Base-by-base conservation (phyloP, 192 early-diverging fungal species). In the Entomortierella lignicola region DNA sequence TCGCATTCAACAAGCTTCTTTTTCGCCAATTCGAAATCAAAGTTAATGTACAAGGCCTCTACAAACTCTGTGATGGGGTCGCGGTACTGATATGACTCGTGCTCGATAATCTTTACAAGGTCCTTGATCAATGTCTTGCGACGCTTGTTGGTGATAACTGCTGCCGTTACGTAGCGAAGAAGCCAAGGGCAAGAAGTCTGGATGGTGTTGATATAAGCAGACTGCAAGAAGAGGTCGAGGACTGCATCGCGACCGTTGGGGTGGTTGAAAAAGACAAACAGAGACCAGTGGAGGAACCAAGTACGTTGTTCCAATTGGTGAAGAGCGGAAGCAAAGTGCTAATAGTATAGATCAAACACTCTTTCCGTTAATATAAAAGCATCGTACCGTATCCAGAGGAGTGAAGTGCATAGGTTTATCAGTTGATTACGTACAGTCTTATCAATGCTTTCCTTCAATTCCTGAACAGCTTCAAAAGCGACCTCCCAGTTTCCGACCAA, bases 241-340 rank as follows among this genome's bases (percentile, higher is more conserved):
- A 98, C 92, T 69, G 89, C 94, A 84, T 99, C 97, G 52, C 94
- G 93, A 34, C 97, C 95, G 84, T 94, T 94, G 60, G 96, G 93
- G 84, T 98, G 97, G 87, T 97, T 97, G 85, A 99, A 98, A 87
- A 96, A 98, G 44, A 99, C 96, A 85, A 98, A 98, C 63, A 98
- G 88, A 29, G 95, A 94, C 96, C 96, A 97, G 88, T 98, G 97
- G 79, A 99, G 87, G 58, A 99, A 85, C 94, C 95, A 97, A 54
- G 92, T 89, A 61, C 96, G 92, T 83, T 96, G 94, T 80, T 97
- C 92, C 48, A 99, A 89, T 82, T 97, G 96, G 56, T 94, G 92
- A n/a, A 92, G 85, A 41, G 94, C 91, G 51, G 89, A 85, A 47
- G 85, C 75, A 69, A 92, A 92, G 81, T 84, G 87, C 90, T 91